phyloP scores from a whole-genome alignment of 1,139 yeast species.

The Pichia sp. region DNA sequence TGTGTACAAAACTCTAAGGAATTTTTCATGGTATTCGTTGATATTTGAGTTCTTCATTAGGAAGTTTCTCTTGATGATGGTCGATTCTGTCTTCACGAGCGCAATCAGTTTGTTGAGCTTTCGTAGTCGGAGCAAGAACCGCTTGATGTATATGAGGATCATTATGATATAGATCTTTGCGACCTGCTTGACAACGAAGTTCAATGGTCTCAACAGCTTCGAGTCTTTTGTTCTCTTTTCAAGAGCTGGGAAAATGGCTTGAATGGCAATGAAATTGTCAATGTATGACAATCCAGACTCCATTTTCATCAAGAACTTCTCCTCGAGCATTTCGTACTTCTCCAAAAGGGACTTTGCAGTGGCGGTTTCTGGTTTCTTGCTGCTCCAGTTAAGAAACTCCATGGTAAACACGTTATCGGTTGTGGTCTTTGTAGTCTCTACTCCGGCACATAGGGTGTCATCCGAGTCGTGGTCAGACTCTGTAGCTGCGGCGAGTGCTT shows the following conservation, averaged over 20 bases:
- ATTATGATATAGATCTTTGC: constrained; percentile 31
- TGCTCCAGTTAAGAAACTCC: constrained; percentile 9
- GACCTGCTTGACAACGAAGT: constrained; percentile 20
- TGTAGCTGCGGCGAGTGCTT: neutral
- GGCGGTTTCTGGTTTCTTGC: neutral
- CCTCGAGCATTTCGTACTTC: constrained; percentile 20
- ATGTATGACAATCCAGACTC: constrained; percentile 28
- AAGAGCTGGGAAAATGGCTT: constrained; percentile 21
- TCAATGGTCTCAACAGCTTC: constrained; percentile 17
- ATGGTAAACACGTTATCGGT: neutral
- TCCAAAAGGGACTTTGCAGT: neutral
- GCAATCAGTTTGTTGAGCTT: constrained; percentile 24
- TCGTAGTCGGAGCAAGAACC: constrained; percentile 20
- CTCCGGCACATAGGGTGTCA: neutral
- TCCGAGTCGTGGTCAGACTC: neutral
- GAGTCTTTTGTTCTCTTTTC: constrained; percentile 6
- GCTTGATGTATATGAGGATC: constrained; percentile 28
- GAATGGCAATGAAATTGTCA: constrained; percentile 31
- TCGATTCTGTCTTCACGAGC: constrained; percentile 18
- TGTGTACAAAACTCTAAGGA: constrained; percentile 23
- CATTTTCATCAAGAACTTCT: constrained; percentile 19
- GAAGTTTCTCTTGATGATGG: constrained; percentile 9
- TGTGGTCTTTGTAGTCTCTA: neutral
- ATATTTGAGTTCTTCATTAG: constrained; percentile 1
- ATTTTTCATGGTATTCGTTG: constrained; percentile 16